Evolutionary conservation across 1,284 basidiomycete species (phyloP).

Genomic region (Xanthoconium separans): DNA sequence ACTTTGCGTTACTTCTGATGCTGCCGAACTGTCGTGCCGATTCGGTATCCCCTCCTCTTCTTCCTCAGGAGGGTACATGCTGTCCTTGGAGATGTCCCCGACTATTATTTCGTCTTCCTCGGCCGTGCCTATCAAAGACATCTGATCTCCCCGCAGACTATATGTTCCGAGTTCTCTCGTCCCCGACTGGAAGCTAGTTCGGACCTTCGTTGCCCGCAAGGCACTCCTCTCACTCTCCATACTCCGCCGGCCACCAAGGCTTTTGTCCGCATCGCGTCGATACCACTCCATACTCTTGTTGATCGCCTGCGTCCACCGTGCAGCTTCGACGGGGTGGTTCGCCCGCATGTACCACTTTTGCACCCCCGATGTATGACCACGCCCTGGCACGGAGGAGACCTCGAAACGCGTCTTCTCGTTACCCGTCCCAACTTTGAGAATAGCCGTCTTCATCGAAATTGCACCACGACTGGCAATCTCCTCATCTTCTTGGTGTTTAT

Average conservation of each 20-base stretch:
- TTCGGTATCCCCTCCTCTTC: constrained; percentile 38
- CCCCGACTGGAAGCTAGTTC: constrained; percentile 34
- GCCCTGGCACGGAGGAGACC: constrained; percentile 64
- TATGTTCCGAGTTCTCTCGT: constrained; percentile 23
- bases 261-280: constrained; percentile 30
- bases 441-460: constrained; percentile 83
- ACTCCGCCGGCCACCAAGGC: constrained; percentile 20
- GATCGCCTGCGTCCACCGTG: constrained; percentile 82
- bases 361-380: constrained; percentile 41
- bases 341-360: constrained; percentile 93
- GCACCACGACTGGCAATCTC: constrained; percentile 84
- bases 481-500: constrained; percentile 92
- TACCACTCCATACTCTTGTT: constrained; percentile 72
- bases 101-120: constrained; percentile 17
- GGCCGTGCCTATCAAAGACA: constrained; percentile 18
- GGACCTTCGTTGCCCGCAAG: constrained; percentile 25
- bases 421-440: constrained; percentile 45
- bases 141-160: constrained; percentile 28
- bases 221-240: constrained; percentile 31
- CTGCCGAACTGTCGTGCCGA: constrained; percentile 41
- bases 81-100: constrained; percentile 23
- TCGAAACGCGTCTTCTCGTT: constrained; percentile 78
- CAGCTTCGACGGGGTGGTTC: constrained; percentile 85
- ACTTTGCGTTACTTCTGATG: constrained; percentile 41
- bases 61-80: constrained; percentile 29